Percentiles rank a stretch among this genome's conserved stretches.
phyloP scores from a whole-genome alignment of 1,139 yeast genomes.

The Taphrina wiesneri region DNA sequence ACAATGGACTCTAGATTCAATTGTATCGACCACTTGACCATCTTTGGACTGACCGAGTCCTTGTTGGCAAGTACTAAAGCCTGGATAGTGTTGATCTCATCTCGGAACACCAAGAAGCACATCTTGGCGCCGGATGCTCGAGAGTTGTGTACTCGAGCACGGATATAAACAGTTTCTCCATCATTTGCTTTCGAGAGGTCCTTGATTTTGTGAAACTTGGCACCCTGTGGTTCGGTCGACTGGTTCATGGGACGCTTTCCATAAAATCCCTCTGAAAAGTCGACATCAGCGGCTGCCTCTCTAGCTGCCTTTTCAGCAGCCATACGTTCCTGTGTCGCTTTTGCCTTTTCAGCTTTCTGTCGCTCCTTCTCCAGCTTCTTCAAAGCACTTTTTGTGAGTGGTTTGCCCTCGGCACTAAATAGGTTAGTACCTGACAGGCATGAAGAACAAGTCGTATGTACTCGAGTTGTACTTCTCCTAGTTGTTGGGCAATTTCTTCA shows the following conservation, averaged over 20 bases:
- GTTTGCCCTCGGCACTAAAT: constrained; percentile 80
- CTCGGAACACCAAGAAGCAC: constrained; percentile 88
- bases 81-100: constrained; percentile 78
- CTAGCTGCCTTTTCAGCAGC: constrained; percentile 85
- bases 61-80: constrained; percentile 74
- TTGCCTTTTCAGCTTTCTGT: constrained; percentile 90
- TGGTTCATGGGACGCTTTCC: constrained; percentile 88
- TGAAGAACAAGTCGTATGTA: not conserved
- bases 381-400: constrained; percentile 89
- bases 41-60: constrained; percentile 78
- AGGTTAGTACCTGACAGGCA: not conserved
- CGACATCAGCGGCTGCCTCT: constrained; percentile 65
- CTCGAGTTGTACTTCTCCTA: constrained; percentile 7
- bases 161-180: constrained; percentile 75
- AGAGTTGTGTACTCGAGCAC: constrained; percentile 91
- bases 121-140: constrained; percentile 88
- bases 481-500: not conserved
- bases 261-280: constrained; percentile 82
- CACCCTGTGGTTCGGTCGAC: constrained; percentile 65
- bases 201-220: constrained; percentile 58
- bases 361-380: constrained; percentile 91
- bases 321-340: constrained; percentile 84
- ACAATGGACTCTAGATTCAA: constrained; percentile 89
- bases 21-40: constrained; percentile 94
- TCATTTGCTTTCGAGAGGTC: constrained; percentile 62